Base-by-base conservation (phyloP, 2,329 filamentous ascomycete genomes). In the Metarhizium humberi region DNA sequence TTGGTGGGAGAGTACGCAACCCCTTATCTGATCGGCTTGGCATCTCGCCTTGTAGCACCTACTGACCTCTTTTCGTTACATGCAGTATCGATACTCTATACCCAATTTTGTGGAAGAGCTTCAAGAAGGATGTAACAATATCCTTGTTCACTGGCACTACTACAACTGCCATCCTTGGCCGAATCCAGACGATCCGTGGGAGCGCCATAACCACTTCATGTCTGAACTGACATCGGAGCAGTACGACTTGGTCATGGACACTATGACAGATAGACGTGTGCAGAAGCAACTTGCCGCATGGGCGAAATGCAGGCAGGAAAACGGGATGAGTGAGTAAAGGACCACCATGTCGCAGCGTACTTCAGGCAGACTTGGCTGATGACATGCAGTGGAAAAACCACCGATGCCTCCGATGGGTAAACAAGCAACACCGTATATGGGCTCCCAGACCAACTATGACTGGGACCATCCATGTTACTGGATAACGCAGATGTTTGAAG, bases 81-180 rank as follows among this genome's bases (percentile, higher is more conserved):
- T 36, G 8, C 29, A 73, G 69, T 56, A 57, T n/a, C 66, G 65
- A 11, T 74, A 75, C 54, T 66, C 74, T 1, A 67, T 77, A 7
- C 67, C 68, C 0, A 16, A 46, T 1, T 76, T 75, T 54, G 72
- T 78, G 16, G 68, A 73, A 40, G 63, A 71, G 6, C 65, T 79
- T 2, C 77, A 80, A 16, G 65, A 71, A 13, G 69, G 75, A 4
- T 75, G 73, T 32, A 77, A 74, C 51, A 72, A 72, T 52, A 65
- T 79, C 32, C 71, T 80, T 1, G 64, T 67, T 11, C 68, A 78
- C 53, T 80, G 78, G 78, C 75, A 78, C 51, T 80, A 79, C 59
- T 80, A 73, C 63, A 75, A 73, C 55, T 69, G 68, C 36, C 60
- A 68, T 29, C 25, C 52, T 6, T 67, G 64, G 64, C 64, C 67